A percentile compares a stretch with the other conserved stretches of the same genome.
phyloP scores from a whole-genome alignment of 805 yeast species.

The Suhomyces pyralidae region DNA sequence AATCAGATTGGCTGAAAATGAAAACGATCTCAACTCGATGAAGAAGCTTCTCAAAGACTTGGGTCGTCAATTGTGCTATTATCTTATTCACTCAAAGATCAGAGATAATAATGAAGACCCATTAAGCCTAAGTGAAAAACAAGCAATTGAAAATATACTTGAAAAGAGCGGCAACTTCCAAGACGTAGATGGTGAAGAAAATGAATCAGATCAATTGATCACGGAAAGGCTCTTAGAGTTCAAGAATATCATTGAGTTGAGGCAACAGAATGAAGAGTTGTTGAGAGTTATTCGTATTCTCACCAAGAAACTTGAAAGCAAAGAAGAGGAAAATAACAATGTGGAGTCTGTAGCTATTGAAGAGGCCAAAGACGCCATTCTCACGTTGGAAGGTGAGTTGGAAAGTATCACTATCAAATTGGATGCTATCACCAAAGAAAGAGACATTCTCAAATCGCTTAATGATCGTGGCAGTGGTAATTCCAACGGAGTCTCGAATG shows the following conservation, averaged over 20 bases:
- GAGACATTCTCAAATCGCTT: constrained; percentile 57
- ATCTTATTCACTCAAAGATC: constrained; percentile 64
- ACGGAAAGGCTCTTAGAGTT: constrained; percentile 73
- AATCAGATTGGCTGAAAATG: constrained; percentile 38
- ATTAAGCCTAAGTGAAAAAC: constrained; percentile 60
- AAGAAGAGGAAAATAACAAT: constrained; percentile 46
- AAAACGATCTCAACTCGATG: constrained; percentile 46
- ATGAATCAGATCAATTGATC: constrained; percentile 72
- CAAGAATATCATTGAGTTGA: constrained; percentile 62
- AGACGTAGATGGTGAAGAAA: constrained; percentile 27
- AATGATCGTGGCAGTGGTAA: constrained; percentile 7
- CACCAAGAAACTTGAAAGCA: constrained; percentile 66
- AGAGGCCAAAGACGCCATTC: constrained; percentile 69
- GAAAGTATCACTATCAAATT: constrained; percentile 49
- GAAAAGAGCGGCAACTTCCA: constrained; percentile 30
- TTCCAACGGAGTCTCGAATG: not conserved
- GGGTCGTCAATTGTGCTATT: constrained; percentile 75
- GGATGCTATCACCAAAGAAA: constrained; percentile 57
- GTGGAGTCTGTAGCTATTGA: constrained; percentile 48
- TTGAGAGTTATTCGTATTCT: constrained; percentile 65
- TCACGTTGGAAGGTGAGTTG: constrained; percentile 59
- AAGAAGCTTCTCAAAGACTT: constrained; percentile 65
- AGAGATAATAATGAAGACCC: constrained; percentile 57
- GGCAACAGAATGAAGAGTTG: constrained; percentile 71
- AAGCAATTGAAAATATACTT: constrained; percentile 58